phyloP scores from a whole-genome alignment of 768 basidiomycete genomes.

The Phlebiopsis flavidoalba region DNA sequence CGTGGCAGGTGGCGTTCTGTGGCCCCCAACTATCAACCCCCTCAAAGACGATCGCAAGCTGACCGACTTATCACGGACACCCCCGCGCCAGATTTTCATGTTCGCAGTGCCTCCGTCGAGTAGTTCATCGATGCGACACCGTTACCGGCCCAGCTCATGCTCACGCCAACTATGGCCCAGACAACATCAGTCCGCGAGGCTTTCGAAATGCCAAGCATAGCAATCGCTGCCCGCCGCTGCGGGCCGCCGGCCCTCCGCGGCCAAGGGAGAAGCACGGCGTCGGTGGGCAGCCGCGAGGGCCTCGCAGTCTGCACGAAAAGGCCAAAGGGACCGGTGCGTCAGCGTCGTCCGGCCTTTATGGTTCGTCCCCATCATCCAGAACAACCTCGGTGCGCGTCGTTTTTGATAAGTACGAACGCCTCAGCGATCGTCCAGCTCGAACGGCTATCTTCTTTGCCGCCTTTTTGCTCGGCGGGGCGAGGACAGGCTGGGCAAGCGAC shows the following conservation, averaged over 20 bases:
- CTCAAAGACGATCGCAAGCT: conserved; percentile 1
- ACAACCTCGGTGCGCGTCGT: conserved; percentile 40
- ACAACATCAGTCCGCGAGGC: conserved; percentile 86
- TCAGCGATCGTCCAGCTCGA: conserved; percentile 80
- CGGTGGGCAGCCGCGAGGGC: conserved; percentile 22
- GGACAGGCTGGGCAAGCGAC: conserved; percentile 39
- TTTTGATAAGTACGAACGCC: conserved; percentile 86
- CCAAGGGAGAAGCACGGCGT: conserved; percentile 15
- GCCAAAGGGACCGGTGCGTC: conserved; percentile 39
- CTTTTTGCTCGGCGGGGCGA: conserved; percentile 62
- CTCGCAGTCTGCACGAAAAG: conserved; percentile 36
- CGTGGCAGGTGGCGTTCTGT: conserved; percentile 68
- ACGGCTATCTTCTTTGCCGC: conserved; percentile 90
- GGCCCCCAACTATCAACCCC: background rate
- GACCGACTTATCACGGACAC: background rate
- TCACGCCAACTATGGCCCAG: conserved; percentile 28
- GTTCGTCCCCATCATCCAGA: conserved; percentile 44
- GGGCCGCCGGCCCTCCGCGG: conserved; percentile 15
- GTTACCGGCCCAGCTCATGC: background rate
- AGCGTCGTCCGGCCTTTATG: conserved; percentile 40
- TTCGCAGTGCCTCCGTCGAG: conserved; percentile 88
- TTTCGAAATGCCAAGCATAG: conserved; percentile 59
- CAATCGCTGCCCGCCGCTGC: conserved; percentile 20
- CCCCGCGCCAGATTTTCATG: conserved; percentile 64
- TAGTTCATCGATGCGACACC: conserved; percentile 14